Percentiles rank a stretch among this genome's conserved stretches.
Evolutionary conservation across 345 rosid species (phyloP).

Genomic region (Camelina laxa): DNA sequence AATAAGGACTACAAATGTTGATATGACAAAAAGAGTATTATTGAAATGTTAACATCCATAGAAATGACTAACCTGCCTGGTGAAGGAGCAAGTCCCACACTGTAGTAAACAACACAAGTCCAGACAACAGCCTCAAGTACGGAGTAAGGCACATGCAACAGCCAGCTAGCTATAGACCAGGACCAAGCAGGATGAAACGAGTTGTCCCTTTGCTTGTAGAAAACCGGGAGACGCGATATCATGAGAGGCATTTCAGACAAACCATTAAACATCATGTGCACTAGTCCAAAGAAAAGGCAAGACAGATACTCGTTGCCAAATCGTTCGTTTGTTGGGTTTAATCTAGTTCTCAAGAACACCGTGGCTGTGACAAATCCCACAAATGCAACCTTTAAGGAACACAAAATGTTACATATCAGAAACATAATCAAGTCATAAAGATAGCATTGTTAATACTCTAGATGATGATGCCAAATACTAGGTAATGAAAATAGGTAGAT

Average conservation of each 20-base stretch:
- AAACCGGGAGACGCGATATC: constrained; percentile 87
- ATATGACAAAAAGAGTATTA: too few species aligned
- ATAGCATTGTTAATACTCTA: background rate
- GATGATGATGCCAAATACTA: too few species aligned
- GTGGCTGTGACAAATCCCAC: constrained; percentile 88
- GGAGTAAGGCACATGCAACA: constrained; percentile 87
- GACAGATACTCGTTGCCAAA: constrained; percentile 74
- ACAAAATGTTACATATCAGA: constrained; percentile 27
- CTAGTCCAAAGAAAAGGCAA: constrained; percentile 81
- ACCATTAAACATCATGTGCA: constrained; percentile 93
- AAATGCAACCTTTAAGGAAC: constrained; percentile 65
- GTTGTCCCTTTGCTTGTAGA: constrained; percentile 92
- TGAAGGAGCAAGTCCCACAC: constrained; percentile 83
- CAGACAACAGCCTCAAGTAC: constrained; percentile 82
- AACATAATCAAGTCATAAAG: background rate
- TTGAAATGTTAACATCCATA: background rate
- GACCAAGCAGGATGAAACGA: constrained; percentile 93
- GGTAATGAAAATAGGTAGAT: background rate
- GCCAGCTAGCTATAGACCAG: constrained; percentile 80
- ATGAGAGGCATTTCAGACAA: constrained; percentile 80
- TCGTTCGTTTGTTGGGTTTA: constrained; percentile 76
- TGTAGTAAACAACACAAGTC: constrained; percentile 83
- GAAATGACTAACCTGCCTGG: constrained; percentile 68
- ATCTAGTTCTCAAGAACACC: constrained; percentile 68
- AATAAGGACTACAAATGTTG: background rate